Percentiles rank a stretch among this genome's conserved stretches.
Conservation (phyloP, 306 rosid species). For the Prunus davidiana region DNA sequence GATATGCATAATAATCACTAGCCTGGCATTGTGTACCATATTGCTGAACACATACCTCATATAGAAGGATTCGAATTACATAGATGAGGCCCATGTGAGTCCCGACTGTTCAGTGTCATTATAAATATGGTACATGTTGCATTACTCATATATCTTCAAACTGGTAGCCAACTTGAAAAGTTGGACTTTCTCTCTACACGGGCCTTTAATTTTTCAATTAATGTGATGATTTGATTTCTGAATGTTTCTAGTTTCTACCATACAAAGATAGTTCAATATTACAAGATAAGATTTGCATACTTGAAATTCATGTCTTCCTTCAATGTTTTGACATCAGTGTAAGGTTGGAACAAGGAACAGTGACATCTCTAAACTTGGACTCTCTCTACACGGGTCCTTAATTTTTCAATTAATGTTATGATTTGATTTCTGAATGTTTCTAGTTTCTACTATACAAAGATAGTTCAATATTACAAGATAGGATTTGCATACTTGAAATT, state of each 20-base stretch:
- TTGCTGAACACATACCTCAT: background rate
- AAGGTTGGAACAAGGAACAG: conserved; percentile 13
- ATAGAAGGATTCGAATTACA: background rate
- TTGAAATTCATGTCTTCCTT: background rate
- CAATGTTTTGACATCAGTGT: background rate
- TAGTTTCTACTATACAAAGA: background rate
- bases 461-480: background rate
- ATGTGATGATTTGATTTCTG: background rate
- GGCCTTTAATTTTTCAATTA: background rate
- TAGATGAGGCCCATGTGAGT: too few relatives aligned
- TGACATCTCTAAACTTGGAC: background rate
- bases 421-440: background rate
- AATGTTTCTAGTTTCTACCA: background rate
- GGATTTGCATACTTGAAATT: background rate
- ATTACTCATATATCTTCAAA: background rate
- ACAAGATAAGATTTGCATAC: background rate
- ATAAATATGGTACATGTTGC: background rate
- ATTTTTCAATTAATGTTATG: background rate
- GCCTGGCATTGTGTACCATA: background rate
- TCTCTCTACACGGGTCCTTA: background rate
- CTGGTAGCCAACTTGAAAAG: background rate
- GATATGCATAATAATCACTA: too few relatives aligned
- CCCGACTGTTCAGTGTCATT: background rate
- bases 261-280: background rate
- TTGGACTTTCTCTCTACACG: background rate